Evolutionary conservation across 306 rosid species (phyloP), one percentile per base, ranked within the genome.

Genomic region (Phaseolus lunatus): DNA sequence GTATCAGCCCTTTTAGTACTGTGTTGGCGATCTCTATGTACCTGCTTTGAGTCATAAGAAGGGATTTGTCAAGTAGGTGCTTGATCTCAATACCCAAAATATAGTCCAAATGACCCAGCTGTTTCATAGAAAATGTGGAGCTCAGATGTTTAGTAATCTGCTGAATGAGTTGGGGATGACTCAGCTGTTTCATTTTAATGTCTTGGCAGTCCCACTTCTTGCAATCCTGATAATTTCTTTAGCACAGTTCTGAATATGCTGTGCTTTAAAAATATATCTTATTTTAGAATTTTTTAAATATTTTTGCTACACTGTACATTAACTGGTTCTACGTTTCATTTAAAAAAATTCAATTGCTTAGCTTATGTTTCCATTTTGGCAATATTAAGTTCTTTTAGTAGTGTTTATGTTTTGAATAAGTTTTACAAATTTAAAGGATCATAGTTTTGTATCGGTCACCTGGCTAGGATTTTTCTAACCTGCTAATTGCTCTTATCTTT

Each of bases 401-500:
- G 57, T 18, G 70, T 52, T 62, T 27, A 26, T 50, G 45, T 76
- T 71, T 44, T 47, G 59, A 77, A 45, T 44, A 44, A 47, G 57
- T 53, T 69, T 63, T 71, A 62, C 58, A 61, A 63, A 53, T 75
- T 44, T 81, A 80, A 65, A 66, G 74, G 64, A 53, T 53, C 39
- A 41, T 41, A 33, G 65, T 73, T 80, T 80, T 48, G 47, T 78
- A 65, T 63, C 54, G 5, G 70, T 71, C 80, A 76, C 11, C 72
- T 62, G 61, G 79, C 27, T 79, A 54, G 78, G 70, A 70, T 78
- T 67, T 64, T 33, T 78, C 68, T 75, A 31, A 49, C 39, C 44
- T 47, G 54, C 61, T 64, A 58, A 45, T 80, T 79, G 43, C 72
- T 67, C 65, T 52, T 81, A 69, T 65, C 69, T 82, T 78, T 48